These are phyloP conservation scores for Teratosphaeria nubilosa DNA, from an alignment of 2,329 filamentous ascomycete genomes.

Conservation along the genomic window DNA sequence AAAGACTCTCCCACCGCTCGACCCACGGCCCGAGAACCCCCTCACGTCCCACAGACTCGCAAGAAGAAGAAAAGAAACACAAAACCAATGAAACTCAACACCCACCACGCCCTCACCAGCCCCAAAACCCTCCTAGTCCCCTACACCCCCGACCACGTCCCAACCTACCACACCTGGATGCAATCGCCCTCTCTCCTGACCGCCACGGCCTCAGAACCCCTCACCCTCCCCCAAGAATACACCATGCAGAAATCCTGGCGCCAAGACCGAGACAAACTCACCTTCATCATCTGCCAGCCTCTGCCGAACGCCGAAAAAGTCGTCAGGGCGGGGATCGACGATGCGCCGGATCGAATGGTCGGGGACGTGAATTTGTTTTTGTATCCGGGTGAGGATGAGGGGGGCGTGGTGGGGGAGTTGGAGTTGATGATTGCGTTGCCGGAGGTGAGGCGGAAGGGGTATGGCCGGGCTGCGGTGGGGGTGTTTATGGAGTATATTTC, in stretches of 20 bases:
- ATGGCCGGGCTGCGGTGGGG: slow-evolving; percentile 55
- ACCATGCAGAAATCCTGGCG: slow-evolving; percentile 87
- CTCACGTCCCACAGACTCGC: neutral
- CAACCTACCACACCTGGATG: slow-evolving; percentile 85
- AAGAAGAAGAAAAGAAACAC: neutral
- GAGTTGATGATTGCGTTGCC: slow-evolving; percentile 74
- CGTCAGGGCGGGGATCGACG: slow-evolving; percentile 37
- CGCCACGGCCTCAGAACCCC: slow-evolving; percentile 77
- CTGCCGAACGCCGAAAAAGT: neutral
- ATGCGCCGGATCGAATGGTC: slow-evolving; percentile 41
- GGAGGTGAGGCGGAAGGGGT: slow-evolving; percentile 49
- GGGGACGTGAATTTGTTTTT: slow-evolving; percentile 60
- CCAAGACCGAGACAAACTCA: slow-evolving; percentile 71
- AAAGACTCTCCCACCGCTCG: neutral
- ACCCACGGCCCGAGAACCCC: neutral
- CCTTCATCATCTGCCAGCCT: slow-evolving; percentile 69
- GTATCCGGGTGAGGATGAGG: slow-evolving; percentile 40
- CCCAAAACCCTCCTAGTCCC: slow-evolving; percentile 65
- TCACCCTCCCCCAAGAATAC: slow-evolving; percentile 73
- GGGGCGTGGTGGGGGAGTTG: slow-evolving; percentile 56
- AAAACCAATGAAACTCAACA: slow-evolving; percentile 32
- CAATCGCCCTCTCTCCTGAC: slow-evolving; percentile 70
- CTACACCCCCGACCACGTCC: slow-evolving; percentile 72
- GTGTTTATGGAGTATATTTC: slow-evolving; percentile 61
- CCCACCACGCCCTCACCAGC: slow-evolving; percentile 37